Evolutionary conservation across 2,329 filamentous ascomycete species (phyloP), one percentile per base, ranked within the genome.

Genomic region (Exserohilum rostratum): DNA sequence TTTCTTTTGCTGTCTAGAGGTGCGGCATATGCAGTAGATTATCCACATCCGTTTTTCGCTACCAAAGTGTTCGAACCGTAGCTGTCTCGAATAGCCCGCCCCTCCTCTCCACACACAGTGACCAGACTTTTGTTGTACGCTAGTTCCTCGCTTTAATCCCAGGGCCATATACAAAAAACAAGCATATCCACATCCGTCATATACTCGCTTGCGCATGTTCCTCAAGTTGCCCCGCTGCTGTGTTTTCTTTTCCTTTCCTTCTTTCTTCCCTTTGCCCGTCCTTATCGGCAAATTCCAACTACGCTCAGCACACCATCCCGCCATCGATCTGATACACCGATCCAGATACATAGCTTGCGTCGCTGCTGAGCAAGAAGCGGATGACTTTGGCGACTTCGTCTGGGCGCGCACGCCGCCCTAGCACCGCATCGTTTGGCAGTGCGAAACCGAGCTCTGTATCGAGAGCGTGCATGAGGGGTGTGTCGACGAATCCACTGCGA

Each of bases 341-440:
- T n/a, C 60, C 63, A 12, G 60, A 62, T 2, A 53, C 49, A 27
- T 55, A 66, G 54, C 54, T 61, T 29, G 61, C 65, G 25, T 65
- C 59, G 31, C 53, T 60, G 11, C 54, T 58, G 11, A 62, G 47
- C 51, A 67, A 39, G 53, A 64, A 62, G 13, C 29, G 34, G 15
- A 62, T 59, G 2, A 60, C 46, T 44, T 54, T 60, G 5, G 62
- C 60, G n/a, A 61, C 52, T 34, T 65, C 60, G 6, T 61, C 55
- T 3, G 61, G 54, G 13, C 39, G 25, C 9, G 43, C 64, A 6
- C 53, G 35, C 6, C 62, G 48, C 7, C 55, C 49, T 15, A 67
- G 35, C 4, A 61, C 46, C n/a, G 46, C 37, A 15, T 53, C 51
- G 38, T 64, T 55, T 1, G 62, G 58, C 13, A 46, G 35, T 39